Evolutionary conservation across 805 yeast species (phyloP).

Genomic region (Saccharomycopsis capsularis): DNA sequence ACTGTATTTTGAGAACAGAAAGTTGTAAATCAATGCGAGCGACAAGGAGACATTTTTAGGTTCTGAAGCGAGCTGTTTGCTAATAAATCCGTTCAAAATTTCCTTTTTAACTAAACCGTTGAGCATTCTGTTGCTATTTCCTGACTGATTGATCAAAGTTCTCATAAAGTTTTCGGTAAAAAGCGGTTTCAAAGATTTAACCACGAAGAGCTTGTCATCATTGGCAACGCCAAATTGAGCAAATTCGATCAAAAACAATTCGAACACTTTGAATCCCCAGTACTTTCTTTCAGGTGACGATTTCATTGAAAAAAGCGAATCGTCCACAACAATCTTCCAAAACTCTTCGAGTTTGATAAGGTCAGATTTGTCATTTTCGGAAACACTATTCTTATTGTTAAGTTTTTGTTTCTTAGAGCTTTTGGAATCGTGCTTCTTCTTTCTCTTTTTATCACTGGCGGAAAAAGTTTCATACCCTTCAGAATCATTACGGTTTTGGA

Average conservation of each 20-base stretch:
- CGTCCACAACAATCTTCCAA: slow-evolving; percentile 77
- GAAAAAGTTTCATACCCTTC: no score
- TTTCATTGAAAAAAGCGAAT: slow-evolving; percentile 64
- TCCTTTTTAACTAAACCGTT: slow-evolving; percentile 57
- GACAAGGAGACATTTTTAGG: slow-evolving; percentile 31
- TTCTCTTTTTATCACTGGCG: slow-evolving; percentile 40
- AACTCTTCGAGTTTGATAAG: slow-evolving; percentile 49
- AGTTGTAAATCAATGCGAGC: slow-evolving; percentile 28
- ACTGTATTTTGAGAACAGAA: slow-evolving; percentile 43
- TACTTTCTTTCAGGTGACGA: slow-evolving; percentile 82
- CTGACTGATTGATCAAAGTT: slow-evolving; percentile 67
- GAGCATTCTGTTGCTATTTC: slow-evolving; percentile 57
- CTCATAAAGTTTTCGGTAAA: slow-evolving; percentile 65
- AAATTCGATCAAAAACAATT: slow-evolving; percentile 34
- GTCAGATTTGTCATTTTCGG: slow-evolving; percentile 21
- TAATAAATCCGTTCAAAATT: slow-evolving; percentile 31
- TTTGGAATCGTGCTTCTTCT: slow-evolving; percentile 30
- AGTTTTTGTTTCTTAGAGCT: slow-evolving; percentile 24
- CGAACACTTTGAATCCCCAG: slow-evolving; percentile 76
- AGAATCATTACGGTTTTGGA: not conserved
- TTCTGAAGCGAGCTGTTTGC: slow-evolving; percentile 25
- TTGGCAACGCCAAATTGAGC: slow-evolving; percentile 7
- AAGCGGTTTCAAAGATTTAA: slow-evolving; percentile 24
- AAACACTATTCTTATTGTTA: slow-evolving; percentile 15
- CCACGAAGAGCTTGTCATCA: no score